phyloP scores from a whole-genome alignment of 108 stramenopile species.

The Skeletonema grethae region DNA sequence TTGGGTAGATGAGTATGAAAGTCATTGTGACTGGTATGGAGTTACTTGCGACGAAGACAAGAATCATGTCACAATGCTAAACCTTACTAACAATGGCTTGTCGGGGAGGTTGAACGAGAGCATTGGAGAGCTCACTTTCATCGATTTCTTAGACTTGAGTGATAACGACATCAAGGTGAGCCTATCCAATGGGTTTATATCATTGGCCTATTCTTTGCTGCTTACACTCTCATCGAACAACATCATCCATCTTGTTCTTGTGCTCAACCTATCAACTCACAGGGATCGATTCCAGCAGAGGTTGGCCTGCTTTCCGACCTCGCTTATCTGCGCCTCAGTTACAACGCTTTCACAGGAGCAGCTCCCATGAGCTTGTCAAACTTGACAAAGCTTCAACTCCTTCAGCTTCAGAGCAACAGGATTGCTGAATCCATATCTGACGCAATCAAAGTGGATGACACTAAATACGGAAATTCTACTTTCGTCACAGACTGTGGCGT shows the following conservation, averaged over 20 bases:
- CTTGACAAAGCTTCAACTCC: slow-evolving; percentile 5
- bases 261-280: neutral
- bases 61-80: neutral
- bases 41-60: neutral
- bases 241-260: neutral
- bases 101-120: slow-evolving; percentile 52
- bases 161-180: slow-evolving; percentile 49
- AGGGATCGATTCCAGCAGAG: slow-evolving; percentile 58
- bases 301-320: slow-evolving; percentile 55
- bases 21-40: no score
- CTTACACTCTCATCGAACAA: neutral
- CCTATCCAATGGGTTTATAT: neutral
- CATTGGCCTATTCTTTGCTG: neutral
- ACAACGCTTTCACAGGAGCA: slow-evolving; percentile 53
- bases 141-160: slow-evolving; percentile 52
- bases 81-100: slow-evolving; percentile 23
- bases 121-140: slow-evolving; percentile 47
- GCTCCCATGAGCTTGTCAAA: slow-evolving; percentile 15
- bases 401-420: slow-evolving; percentile 29
- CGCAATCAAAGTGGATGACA: neutral
- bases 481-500: slow-evolving; percentile 41
- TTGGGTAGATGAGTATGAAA: no score
- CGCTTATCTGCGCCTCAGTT: slow-evolving; percentile 41
- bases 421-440: no score
- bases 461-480: neutral